A percentile compares a stretch with the other conserved stretches of the same genome.
phyloP scores from a whole-genome alignment of 2,329 filamentous ascomycete species.

The Trichophyton mentagrophytes region DNA sequence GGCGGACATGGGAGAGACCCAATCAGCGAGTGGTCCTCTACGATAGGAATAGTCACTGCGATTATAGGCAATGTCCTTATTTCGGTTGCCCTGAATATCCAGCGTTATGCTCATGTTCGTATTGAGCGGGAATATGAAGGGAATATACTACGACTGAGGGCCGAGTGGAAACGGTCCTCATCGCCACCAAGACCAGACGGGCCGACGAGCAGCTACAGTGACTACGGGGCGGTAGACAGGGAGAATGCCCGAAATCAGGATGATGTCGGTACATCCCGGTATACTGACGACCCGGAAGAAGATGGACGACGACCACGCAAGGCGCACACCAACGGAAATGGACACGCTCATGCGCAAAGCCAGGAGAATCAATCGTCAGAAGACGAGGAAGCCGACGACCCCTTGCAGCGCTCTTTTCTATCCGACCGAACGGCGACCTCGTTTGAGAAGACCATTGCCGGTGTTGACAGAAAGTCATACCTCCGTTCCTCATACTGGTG shows the following conservation, averaged over 20 bases:
- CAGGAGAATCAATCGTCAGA: background rate
- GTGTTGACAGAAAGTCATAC: constrained; percentile 54
- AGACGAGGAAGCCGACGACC: constrained; percentile 28
- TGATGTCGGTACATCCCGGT: background rate
- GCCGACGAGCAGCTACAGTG: constrained; percentile 10
- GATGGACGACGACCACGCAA: background rate
- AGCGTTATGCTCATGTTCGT: constrained; percentile 85
- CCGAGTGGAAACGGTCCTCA: constrained; percentile 38
- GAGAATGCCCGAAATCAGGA: constrained; percentile 17
- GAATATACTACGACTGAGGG: constrained; percentile 42
- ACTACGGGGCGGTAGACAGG: constrained; percentile 10
- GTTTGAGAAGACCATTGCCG: constrained; percentile 26
- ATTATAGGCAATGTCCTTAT: constrained; percentile 90
- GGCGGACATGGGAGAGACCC: constrained; percentile 3
- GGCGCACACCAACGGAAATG: background rate
- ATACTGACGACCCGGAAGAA: constrained; percentile 19
- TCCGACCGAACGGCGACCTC: constrained; percentile 31
- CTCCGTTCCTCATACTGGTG: constrained; percentile 92
- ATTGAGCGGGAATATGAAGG: constrained; percentile 58
- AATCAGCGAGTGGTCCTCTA: constrained; percentile 47
- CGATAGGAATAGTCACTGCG: constrained; percentile 88
- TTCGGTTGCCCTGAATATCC: constrained; percentile 88
- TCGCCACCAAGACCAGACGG: constrained; percentile 4
- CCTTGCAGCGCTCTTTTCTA: constrained; percentile 22
- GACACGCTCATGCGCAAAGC: constrained; percentile 7